phyloP scores from a whole-genome alignment of 352 stramenopile genomes.

The Globisporangium paddicum region DNA sequence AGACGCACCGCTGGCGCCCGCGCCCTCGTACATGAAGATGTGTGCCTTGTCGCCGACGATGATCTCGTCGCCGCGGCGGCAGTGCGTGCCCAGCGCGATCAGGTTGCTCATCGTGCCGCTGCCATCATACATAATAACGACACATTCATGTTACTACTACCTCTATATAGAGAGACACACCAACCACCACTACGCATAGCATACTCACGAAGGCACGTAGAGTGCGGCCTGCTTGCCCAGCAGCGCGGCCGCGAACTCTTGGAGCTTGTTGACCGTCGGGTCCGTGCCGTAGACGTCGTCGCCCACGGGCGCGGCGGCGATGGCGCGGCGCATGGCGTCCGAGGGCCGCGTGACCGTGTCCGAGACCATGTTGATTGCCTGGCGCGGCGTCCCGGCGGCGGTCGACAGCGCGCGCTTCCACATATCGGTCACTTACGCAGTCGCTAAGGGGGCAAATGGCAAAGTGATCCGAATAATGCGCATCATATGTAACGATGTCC shows the following conservation, averaged over 20 bases:
- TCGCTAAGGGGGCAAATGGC: not conserved
- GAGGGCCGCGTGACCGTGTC: constrained; percentile 96
- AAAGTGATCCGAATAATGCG: no score
- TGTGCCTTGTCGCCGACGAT: constrained; percentile 95
- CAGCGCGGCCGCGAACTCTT: constrained; percentile 88
- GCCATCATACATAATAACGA: not conserved
- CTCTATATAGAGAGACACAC: no score
- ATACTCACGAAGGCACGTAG: constrained; percentile 91
- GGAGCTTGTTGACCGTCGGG: constrained; percentile 92
- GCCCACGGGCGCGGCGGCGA: constrained; percentile 70
- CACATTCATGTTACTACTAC: no score
- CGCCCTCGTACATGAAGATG: constrained; percentile 97
- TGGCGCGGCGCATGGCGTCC: constrained; percentile 89
- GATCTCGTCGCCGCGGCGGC: constrained; percentile 90
- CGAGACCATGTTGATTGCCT: constrained; percentile 90
- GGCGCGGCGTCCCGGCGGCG: not conserved
- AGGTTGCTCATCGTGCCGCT: constrained; percentile 98
- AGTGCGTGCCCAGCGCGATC: constrained; percentile 93
- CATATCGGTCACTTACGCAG: constrained; percentile 4
- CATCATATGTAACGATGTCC: no score
- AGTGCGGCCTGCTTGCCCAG: constrained; percentile 94
- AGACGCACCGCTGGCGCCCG: constrained; percentile 69
- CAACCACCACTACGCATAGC: not conserved
- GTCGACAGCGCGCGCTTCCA: constrained; percentile 10
- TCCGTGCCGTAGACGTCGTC: constrained; percentile 86